Conservation (phyloP, 768 basidiomycete genomes). For the Tylopilus intermedius region DNA sequence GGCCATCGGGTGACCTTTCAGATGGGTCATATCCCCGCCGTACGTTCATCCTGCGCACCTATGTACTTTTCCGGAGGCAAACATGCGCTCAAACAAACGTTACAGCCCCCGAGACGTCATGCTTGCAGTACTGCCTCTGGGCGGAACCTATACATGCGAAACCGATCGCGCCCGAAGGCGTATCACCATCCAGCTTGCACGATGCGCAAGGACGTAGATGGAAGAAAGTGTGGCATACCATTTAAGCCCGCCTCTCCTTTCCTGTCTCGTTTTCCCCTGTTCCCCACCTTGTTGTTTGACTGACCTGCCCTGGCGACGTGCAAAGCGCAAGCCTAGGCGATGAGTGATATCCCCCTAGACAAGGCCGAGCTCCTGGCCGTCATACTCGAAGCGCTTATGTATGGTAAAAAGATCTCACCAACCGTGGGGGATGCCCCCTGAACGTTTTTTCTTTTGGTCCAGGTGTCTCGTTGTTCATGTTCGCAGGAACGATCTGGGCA, state of each 20-base stretch:
- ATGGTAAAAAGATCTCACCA: conserved; percentile 10
- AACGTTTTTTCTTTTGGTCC: background rate
- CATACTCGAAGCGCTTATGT: conserved; percentile 17
- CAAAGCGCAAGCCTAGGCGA: background rate
- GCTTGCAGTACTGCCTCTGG: background rate
- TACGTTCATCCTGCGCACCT: background rate
- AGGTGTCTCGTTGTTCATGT: conserved; percentile 37
- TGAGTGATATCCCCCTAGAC: conserved; percentile 14
- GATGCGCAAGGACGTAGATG: background rate
- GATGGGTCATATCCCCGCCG: background rate
- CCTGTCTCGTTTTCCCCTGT: background rate
- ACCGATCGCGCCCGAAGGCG: background rate
- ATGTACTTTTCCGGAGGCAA: background rate
- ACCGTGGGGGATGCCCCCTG: background rate
- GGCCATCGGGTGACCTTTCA: background rate
- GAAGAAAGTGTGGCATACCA: background rate
- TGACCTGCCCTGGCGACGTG: background rate
- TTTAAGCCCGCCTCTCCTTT: background rate
- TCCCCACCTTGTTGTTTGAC: background rate
- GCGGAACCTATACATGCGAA: background rate
- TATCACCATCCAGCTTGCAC: background rate
- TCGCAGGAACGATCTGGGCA: conserved; percentile 27
- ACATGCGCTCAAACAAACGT: background rate
- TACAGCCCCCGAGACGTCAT: background rate
- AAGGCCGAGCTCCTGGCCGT: conserved; percentile 20